phyloP scores from a whole-genome alignment of 2,329 filamentous ascomycete species.

The Verticillium klebahnii region DNA sequence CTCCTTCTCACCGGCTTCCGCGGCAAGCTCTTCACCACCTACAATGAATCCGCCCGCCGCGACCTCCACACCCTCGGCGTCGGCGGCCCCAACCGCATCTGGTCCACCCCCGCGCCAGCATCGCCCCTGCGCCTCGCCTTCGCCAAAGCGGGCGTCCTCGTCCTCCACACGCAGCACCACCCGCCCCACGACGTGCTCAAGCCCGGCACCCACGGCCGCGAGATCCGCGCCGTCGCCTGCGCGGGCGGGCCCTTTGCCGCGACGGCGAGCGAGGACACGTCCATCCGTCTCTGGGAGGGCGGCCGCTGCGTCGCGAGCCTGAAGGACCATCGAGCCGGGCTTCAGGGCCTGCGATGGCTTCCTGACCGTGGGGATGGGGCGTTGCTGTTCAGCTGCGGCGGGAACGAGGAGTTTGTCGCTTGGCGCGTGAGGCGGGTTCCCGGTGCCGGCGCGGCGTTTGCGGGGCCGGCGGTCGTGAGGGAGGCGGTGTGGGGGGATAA shows the following conservation, averaged over 20 bases:
- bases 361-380: slow-evolving; percentile 36
- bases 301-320: slow-evolving; percentile 56
- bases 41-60: slow-evolving; percentile 67
- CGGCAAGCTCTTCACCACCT: slow-evolving; percentile 73
- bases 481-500: slow-evolving; percentile 50
- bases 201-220: slow-evolving; percentile 75
- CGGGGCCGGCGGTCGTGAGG: slow-evolving; percentile 49
- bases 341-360: slow-evolving; percentile 78
- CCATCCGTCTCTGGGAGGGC: slow-evolving; percentile 65
- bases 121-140: slow-evolving; percentile 41
- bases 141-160: slow-evolving; percentile 56
- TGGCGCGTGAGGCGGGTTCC: slow-evolving; percentile 59
- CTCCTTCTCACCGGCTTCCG: slow-evolving; percentile 78
- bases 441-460: slow-evolving; percentile 33
- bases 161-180: slow-evolving; percentile 37
- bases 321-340: slow-evolving; percentile 74
- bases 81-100: slow-evolving; percentile 78
- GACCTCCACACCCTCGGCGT: slow-evolving; percentile 73
- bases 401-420: slow-evolving; percentile 82
- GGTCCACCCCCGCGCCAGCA: slow-evolving; percentile 36
- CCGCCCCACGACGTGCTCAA: slow-evolving; percentile 47
- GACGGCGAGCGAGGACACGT: slow-evolving; percentile 70
- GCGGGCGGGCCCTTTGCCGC: slow-evolving; percentile 39
- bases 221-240: slow-evolving; percentile 58
- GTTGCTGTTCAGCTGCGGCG: slow-evolving; percentile 80